Conservation (phyloP, 2,329 filamentous ascomycete species). For the Ophiocordyceps unilateralis region DNA sequence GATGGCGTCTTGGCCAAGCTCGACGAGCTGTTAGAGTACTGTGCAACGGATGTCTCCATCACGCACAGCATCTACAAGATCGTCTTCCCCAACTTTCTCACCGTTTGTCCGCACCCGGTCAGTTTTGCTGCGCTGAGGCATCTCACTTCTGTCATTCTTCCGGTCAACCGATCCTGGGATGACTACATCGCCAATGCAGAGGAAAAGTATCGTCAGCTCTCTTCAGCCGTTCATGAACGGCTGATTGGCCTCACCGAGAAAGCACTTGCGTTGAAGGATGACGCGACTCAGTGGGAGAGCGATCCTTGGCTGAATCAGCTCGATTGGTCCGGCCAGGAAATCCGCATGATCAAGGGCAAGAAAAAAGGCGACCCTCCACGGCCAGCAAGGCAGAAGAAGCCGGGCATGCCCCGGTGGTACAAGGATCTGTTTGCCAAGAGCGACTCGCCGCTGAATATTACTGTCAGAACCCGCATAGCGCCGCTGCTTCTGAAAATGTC, state of each 20-base stretch:
- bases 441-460: constrained; percentile 53
- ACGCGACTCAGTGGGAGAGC: constrained; percentile 49
- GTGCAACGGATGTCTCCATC: constrained; percentile 80
- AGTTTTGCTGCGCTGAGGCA: constrained; percentile 90
- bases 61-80: constrained; percentile 91
- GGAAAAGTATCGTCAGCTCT: constrained; percentile 61
- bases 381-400: constrained; percentile 76
- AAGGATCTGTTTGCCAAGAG: constrained; percentile 68
- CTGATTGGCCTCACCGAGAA: constrained; percentile 58
- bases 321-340: constrained; percentile 87
- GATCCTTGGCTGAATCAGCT: constrained; percentile 90
- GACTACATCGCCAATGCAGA: constrained; percentile 72
- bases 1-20: constrained; percentile 52
- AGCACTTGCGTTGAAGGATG: constrained; percentile 56
- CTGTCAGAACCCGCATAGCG: constrained; percentile 74
- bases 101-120: constrained; percentile 88
- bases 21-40: constrained; percentile 80
- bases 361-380: constrained; percentile 67
- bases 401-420: constrained; percentile 92
- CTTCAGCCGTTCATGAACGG: constrained; percentile 60
- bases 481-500: constrained; percentile 67
- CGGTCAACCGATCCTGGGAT: constrained; percentile 78
- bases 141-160: constrained; percentile 82
- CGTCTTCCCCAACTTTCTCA: constrained; percentile 77
- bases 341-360: constrained; percentile 82